These are phyloP conservation scores for Erythrophleum fordii DNA, from an alignment of 306 rosid genomes.

Conservation along the genomic window DNA sequence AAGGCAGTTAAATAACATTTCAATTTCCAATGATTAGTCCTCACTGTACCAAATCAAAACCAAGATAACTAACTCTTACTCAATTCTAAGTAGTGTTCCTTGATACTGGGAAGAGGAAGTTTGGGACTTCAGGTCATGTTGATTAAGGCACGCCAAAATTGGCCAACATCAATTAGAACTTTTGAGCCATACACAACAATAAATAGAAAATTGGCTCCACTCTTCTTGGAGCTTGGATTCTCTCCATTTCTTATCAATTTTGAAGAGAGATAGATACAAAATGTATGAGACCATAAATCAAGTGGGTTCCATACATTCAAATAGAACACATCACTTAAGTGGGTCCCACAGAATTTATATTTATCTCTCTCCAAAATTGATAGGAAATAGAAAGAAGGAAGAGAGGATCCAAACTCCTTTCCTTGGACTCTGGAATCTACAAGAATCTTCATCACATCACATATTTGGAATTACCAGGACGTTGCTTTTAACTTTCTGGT, in stretches of 20 bases:
- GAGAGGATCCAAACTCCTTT: no score
- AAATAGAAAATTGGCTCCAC: not conserved
- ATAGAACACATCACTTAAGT: no score
- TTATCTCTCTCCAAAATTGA: no score
- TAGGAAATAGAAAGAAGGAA: no score
- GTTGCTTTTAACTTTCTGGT: not conserved
- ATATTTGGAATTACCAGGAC: not conserved
- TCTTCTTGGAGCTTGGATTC: not conserved
- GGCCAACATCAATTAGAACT: no score
- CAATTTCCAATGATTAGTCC: no score
- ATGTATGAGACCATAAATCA: no score
- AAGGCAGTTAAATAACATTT: not conserved
- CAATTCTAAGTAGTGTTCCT: not conserved
- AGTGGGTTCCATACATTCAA: no score
- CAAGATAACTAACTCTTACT: not conserved
- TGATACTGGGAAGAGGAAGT: not conserved
- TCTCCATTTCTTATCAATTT: no score
- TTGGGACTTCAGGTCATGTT: not conserved
- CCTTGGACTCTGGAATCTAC: not conserved
- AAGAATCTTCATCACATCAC: not conserved
- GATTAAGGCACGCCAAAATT: not conserved
- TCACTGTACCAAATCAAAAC: conserved; percentile 13
- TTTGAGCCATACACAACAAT: not conserved
- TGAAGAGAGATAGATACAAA: no score
- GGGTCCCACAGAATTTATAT: no score